Base-by-base conservation (phyloP, 176 grass and related monocot genomes). In the Pontederia paniculata region DNA sequence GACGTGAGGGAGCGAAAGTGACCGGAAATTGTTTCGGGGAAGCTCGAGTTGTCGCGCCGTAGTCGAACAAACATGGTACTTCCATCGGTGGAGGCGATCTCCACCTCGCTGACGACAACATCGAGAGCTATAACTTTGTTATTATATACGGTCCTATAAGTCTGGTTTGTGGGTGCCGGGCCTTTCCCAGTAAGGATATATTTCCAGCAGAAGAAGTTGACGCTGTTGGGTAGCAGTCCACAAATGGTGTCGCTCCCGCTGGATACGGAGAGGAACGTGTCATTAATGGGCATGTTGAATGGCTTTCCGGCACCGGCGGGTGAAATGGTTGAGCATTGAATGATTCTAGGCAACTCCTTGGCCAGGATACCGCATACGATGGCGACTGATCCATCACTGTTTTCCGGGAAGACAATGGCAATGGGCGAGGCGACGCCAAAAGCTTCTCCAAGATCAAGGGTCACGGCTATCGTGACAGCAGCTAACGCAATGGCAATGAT, bases 191-290 rank as follows among this genome's bases (percentile, higher is more conserved):
- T 21, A 22, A 28, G 22, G 48, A 16, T 42, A 4, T 74, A 48
- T 22, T 72, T 57, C 93, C 93, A 98, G 71, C 93, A 98, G 63
- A 91, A 88, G 57, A 98, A 80, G 42, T 75, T 64, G 37, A 52
- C 0, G 0, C 69, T 72, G 5, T 71, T 69, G 0, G 58, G 13
- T 14, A 54, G 21, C 0, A 98, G 44, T 0, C 71, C 93, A 73
- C 86, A 98, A 28, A 63, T 21, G 61, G 62, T 74, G 9, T 17
- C 61, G 31, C 50, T 44, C 1, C 93, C 86, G 2, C 77, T 83
- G 1, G 93, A 84, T 10, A 98, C 62, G 17, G 76, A 73, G 5
- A 58, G 55, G 61, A 98, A 98, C 10, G 54, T 9, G 31, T 80
- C 1, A 0, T 55, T 69, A 9, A 62, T 50, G 10, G 51, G 19